Conservation (phyloP, 352 stramenopile species). For the Globisporangium iwayamae region DNA sequence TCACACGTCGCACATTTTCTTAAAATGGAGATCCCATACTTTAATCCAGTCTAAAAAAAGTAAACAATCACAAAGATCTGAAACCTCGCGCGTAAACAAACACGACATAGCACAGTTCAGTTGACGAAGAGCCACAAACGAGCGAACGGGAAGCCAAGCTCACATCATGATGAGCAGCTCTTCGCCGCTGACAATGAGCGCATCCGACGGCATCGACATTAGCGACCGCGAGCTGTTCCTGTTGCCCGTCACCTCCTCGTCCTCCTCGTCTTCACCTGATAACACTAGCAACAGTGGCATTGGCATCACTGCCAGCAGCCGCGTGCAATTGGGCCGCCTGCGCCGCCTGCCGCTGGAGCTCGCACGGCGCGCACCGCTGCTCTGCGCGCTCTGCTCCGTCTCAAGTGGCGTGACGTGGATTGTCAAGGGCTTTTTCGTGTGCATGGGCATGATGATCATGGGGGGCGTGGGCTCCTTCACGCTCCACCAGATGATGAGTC, state of each 20-base stretch:
- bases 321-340: not conserved
- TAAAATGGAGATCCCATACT: not conserved
- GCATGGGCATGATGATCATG: conserved; percentile 50
- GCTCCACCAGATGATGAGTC: conserved; percentile 73
- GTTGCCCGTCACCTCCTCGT: not conserved
- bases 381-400: conserved; percentile 16
- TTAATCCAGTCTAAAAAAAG: not conserved
- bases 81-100: not conserved
- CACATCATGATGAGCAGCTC: not conserved
- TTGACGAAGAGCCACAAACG: not conserved
- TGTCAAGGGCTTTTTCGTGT: conserved; percentile 43
- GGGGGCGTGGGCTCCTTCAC: conserved; percentile 63
- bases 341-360: conserved; percentile 10
- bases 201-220: not conserved
- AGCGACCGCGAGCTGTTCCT: conserved; percentile 11
- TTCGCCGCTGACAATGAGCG: not conserved
- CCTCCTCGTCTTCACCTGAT: not conserved
- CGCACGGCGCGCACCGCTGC: conserved; percentile 5
- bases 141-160: not conserved
- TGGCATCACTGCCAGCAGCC: not conserved
- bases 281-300: not conserved
- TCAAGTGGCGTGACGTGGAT: conserved; percentile 30
- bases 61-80: not conserved
- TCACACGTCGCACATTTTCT: not conserved
- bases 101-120: not conserved